These are phyloP conservation scores for Cystofilobasidium ferigula DNA, from an alignment of 768 basidiomycete species.

Conservation along the genomic window DNA sequence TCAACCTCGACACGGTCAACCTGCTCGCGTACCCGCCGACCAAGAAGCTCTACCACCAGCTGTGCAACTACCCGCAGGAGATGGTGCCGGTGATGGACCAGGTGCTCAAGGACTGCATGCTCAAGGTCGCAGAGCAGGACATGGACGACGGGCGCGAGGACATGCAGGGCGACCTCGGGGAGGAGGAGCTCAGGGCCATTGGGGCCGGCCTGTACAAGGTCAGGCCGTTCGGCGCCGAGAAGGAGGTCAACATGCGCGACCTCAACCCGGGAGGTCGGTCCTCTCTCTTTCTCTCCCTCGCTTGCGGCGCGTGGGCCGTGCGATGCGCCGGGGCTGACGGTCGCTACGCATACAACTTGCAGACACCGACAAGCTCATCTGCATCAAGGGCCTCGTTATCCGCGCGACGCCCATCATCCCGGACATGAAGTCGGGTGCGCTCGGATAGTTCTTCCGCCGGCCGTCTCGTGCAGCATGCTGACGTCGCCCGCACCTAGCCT, in stretches of 20 bases:
- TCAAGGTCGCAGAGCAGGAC: constrained; percentile 74
- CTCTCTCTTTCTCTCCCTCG: not conserved
- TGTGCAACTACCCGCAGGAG: constrained; percentile 91
- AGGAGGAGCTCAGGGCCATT: constrained; percentile 79
- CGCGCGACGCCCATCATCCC: constrained; percentile 95
- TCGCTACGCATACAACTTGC: not conserved
- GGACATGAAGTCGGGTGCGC: constrained; percentile 73
- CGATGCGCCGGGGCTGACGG: not conserved
- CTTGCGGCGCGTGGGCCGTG: too few species aligned
- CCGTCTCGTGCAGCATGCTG: not conserved
- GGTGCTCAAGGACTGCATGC: constrained; percentile 81
- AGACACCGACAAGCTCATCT: constrained; percentile 98
- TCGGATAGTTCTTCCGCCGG: not conserved
- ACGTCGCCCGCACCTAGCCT: constrained; percentile 48
- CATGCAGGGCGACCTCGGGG: constrained; percentile 64
- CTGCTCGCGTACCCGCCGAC: constrained; percentile 73
- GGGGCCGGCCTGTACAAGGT: constrained; percentile 83
- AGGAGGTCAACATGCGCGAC: constrained; percentile 74
- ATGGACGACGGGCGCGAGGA: constrained; percentile 51
- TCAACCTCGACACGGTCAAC: constrained; percentile 83
- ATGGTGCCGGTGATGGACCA: constrained; percentile 96
- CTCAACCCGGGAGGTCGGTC: constrained; percentile 78
- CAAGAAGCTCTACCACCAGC: constrained; percentile 69
- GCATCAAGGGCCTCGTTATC: constrained; percentile 92
- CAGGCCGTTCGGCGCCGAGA: constrained; percentile 69